These are phyloP conservation scores for Pholiota adiposa DNA, from an alignment of 1,284 basidiomycete species.

Conservation along the genomic window DNA sequence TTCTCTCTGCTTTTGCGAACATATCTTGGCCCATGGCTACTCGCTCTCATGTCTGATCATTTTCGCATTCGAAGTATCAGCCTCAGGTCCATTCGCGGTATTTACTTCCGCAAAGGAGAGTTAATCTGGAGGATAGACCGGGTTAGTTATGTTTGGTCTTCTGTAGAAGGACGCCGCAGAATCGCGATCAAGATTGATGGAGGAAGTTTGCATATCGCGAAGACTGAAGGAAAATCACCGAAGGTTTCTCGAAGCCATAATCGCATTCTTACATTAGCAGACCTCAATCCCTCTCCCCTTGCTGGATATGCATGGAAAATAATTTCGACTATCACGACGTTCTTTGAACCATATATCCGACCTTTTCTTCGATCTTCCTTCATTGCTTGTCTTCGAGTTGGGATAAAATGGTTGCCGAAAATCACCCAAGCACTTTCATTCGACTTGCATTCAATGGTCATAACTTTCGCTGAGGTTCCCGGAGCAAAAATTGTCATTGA, in stretches of 20 bases:
- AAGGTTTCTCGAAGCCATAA: conserved; percentile 36
- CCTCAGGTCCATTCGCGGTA: conserved; percentile 72
- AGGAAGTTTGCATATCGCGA: conserved; percentile 56
- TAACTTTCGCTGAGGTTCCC: conserved; percentile 54
- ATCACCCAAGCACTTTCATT: conserved; percentile 69
- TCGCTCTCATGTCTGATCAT: conserved; percentile 60
- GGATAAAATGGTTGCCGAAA: conserved; percentile 65
- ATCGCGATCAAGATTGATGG: conserved; percentile 66
- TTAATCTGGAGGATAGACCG: conserved; percentile 66
- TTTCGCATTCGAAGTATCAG: conserved; percentile 73
- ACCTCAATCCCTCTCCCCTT: conserved; percentile 59
- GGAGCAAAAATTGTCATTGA: conserved; percentile 54
- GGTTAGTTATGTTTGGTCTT: conserved; percentile 61
- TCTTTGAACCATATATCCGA: conserved; percentile 61
- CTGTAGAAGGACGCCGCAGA: conserved; percentile 50
- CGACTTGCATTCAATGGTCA: conserved; percentile 57
- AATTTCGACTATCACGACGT: conserved; percentile 45
- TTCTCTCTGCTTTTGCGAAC: conserved; percentile 63
- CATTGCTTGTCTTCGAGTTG: conserved; percentile 55
- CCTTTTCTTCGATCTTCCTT: conserved; percentile 62
- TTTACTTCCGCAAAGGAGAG: conserved; percentile 63
- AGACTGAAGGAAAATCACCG: conserved; percentile 24
- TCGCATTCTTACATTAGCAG: conserved; percentile 51
- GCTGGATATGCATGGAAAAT: conserved; percentile 52
- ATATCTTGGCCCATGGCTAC: conserved; percentile 65